Evolutionary conservation across 2,329 filamentous ascomycete genomes (phyloP).

Genomic region (Helminthosporium solani): DNA sequence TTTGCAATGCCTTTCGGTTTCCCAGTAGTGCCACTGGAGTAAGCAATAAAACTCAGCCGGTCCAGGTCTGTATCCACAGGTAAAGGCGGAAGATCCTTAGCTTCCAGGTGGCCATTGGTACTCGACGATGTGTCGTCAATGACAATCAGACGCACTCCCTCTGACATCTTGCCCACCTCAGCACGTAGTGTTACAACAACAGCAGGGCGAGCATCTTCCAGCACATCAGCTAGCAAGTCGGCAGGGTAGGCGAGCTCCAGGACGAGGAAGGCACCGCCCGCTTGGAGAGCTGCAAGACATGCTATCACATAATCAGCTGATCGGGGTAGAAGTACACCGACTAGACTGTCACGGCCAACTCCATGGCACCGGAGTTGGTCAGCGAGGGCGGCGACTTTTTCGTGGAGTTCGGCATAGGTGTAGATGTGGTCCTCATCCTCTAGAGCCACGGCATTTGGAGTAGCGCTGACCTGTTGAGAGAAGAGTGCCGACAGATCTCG

Average conservation of each 20-base stretch:
- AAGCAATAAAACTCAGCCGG: conserved; percentile 75
- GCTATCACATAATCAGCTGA: conserved; percentile 79
- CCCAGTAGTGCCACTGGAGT: conserved; percentile 76
- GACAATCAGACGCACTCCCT: conserved; percentile 62
- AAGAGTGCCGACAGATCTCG: conserved; percentile 76
- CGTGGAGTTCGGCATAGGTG: conserved; percentile 72
- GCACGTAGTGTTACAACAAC: conserved; percentile 69
- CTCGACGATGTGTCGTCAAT: conserved; percentile 54
- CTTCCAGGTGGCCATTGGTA: conserved; percentile 37
- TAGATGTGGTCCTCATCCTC: conserved; percentile 68
- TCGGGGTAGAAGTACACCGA: conserved; percentile 73
- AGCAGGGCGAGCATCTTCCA: conserved; percentile 71
- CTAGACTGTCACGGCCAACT: conserved; percentile 70
- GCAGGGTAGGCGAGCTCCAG: conserved; percentile 78
- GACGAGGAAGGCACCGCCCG: conserved; percentile 77
- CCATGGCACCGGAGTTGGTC: conserved; percentile 64
- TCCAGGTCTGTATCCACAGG: conserved; percentile 69
- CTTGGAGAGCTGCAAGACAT: conserved; percentile 73
- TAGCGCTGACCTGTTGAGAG: conserved; percentile 64
- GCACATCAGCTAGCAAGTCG: conserved; percentile 70
- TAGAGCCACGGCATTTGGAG: conserved; percentile 68
- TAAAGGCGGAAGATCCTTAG: conserved; percentile 51
- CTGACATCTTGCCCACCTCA: conserved; percentile 66
- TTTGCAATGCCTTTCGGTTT: conserved; percentile 82
- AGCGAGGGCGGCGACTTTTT: conserved; percentile 65